These are phyloP conservation scores for Euryodendron excelsum DNA, from an alignment of 148 eudicot genomes.

Conservation along the genomic window DNA sequence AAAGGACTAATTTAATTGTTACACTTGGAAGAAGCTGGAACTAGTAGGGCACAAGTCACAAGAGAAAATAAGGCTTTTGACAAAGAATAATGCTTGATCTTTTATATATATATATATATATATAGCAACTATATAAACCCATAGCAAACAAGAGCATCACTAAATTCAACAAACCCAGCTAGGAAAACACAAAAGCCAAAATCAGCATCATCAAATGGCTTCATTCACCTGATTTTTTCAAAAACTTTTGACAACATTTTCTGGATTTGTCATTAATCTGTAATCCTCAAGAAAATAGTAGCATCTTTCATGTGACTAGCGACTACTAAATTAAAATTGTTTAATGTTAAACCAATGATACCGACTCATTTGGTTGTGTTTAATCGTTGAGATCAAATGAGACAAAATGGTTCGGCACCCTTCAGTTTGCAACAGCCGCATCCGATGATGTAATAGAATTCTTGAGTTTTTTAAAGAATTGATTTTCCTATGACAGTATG, in stretches of 20 bases:
- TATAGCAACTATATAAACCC: not conserved
- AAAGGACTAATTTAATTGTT: not conserved
- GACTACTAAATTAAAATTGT: not conserved
- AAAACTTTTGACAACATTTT: not conserved
- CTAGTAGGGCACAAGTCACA: not conserved
- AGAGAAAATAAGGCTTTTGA: no score
- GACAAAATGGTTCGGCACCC: not conserved
- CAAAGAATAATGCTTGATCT: not conserved
- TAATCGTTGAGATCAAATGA: not conserved
- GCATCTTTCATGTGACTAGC: not conserved
- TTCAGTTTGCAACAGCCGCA: not conserved
- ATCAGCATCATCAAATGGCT: not conserved
- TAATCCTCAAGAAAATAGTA: no score
- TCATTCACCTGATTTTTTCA: not conserved
- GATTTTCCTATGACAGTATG: not conserved
- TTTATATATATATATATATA: not conserved
- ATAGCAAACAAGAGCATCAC: not conserved
- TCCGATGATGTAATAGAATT: no score
- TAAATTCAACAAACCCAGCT: slow-evolving; percentile 7
- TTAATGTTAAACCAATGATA: not conserved
- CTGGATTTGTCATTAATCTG: not conserved
- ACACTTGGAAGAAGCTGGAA: not conserved
- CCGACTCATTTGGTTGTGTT: not conserved
- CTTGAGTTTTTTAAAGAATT: not conserved
- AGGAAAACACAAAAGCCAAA: not conserved